A percentile compares a stretch with the other conserved stretches of the same genome.
Evolutionary conservation across 148 eudicot species (phyloP).

Genomic region (Heliamphora exappendiculata): DNA sequence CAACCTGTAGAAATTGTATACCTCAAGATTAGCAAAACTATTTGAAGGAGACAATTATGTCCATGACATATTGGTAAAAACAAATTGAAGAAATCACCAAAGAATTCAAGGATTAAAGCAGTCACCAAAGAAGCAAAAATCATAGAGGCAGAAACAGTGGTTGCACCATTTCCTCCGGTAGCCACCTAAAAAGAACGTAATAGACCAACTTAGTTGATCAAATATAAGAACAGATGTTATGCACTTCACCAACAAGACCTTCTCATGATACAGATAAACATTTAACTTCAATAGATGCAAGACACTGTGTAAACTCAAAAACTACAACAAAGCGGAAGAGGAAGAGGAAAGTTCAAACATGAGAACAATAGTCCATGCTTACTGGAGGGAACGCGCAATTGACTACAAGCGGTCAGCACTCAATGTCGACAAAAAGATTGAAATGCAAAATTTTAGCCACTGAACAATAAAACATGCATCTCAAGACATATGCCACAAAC

Average conservation of each 20-base stretch:
- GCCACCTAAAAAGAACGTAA: slow-evolving; percentile 48
- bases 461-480: too few relatives aligned
- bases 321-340: not conserved
- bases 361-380: not conserved
- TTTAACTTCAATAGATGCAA: not conserved
- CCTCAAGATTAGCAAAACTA: not conserved
- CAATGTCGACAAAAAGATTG: too few relatives aligned
- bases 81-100: not conserved
- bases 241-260: not conserved
- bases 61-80: not conserved
- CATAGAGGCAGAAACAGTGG: slow-evolving; percentile 97
- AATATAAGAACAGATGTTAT: not conserved
- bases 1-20: slow-evolving; percentile 52
- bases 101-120: not conserved
- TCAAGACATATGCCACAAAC: too few relatives aligned
- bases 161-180: slow-evolving; percentile 74
- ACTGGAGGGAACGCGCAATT: not conserved
- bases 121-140: slow-evolving; percentile 77
- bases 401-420: not conserved
- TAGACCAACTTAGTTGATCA: not conserved
- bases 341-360: not conserved
- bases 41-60: not conserved
- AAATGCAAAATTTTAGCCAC: too few relatives aligned
- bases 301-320: not conserved
- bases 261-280: not conserved